Percentiles rank a stretch among this genome's conserved stretches.
These are phyloP conservation scores for Hyaloperonospora arabidopsidis DNA, from an alignment of 352 stramenopile species.

Conservation along the genomic window DNA sequence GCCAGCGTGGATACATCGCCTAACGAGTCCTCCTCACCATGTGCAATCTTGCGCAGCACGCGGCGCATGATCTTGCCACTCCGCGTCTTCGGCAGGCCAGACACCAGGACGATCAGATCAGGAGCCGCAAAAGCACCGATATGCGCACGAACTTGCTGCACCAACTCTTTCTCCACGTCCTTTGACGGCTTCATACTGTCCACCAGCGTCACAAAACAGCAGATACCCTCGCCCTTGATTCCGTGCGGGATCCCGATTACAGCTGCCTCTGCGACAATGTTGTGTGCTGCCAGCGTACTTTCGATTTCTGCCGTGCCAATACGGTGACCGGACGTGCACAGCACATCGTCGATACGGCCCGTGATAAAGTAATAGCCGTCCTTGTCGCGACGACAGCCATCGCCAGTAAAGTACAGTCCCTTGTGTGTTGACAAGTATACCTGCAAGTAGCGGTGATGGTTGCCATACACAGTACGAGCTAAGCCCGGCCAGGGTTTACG, in stretches of 20 bases:
- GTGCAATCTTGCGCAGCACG: conserved; percentile 95
- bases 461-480: conserved; percentile 90
- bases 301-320: conserved; percentile 87
- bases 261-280: conserved; percentile 89
- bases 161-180: conserved; percentile 56
- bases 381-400: conserved; percentile 81
- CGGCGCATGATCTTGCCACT: conserved; percentile 98
- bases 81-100: conserved; percentile 93
- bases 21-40: neutral
- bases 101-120: conserved; percentile 91
- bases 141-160: conserved; percentile 81
- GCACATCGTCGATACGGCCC: conserved; percentile 95
- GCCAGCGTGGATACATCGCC: neutral
- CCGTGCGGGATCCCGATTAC: conserved; percentile 92
- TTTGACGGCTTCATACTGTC: conserved; percentile 57
- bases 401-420: conserved; percentile 95
- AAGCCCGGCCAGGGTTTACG: conserved; percentile 93
- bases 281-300: conserved; percentile 88
- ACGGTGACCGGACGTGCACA: conserved; percentile 91
- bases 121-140: conserved; percentile 96
- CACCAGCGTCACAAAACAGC: conserved; percentile 92
- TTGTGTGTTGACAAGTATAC: conserved; percentile 96
- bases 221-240: conserved; percentile 96
- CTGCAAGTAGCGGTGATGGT: conserved; percentile 92
- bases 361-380: conserved; percentile 99